A percentile compares a stretch with the other conserved stretches of the same genome.
Conservation (phyloP, 192 early-diverging fungal genomes). For the Coemansia asiatica region DNA sequence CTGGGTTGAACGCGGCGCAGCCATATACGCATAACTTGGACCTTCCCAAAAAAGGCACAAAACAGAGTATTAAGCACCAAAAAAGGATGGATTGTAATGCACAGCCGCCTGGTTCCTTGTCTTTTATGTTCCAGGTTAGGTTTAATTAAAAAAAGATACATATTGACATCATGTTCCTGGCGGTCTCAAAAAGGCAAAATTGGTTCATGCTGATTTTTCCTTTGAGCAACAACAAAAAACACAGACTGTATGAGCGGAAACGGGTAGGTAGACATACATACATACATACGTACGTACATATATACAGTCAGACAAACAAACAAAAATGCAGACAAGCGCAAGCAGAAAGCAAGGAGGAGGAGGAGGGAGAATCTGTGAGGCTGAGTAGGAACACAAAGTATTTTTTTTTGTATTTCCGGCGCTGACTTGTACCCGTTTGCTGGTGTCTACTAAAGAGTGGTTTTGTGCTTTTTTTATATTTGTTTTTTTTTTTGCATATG, state of each 20-base stretch:
- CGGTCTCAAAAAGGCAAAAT: constrained; percentile 16
- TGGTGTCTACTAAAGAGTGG: not conserved
- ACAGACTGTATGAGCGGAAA: too few species aligned
- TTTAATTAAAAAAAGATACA: constrained; percentile 9
- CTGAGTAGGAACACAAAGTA: not conserved
- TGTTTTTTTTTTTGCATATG: not conserved
- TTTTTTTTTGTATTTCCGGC: not conserved
- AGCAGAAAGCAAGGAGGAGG: not conserved
- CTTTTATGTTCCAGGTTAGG: not conserved
- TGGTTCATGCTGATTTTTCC: constrained; percentile 1
- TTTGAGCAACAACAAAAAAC: not conserved
- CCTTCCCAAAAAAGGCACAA: not conserved
- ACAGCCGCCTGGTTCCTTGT: constrained; percentile 3
- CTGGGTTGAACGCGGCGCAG: not conserved
- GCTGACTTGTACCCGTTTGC: not conserved
- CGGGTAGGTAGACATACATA: too few species aligned
- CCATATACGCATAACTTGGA: not conserved
- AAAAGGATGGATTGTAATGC: not conserved
- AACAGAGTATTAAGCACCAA: not conserved
- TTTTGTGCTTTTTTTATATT: not conserved
- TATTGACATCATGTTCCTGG: not conserved
- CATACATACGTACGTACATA: too few species aligned
- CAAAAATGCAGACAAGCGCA: not conserved
- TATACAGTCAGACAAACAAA: too few species aligned
- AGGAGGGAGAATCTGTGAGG: not conserved